A percentile compares a stretch with the other conserved stretches of the same genome.
These are phyloP conservation scores for Penicillium sp. DNA, from an alignment of 2,329 filamentous ascomycete species.

Conservation along the genomic window DNA sequence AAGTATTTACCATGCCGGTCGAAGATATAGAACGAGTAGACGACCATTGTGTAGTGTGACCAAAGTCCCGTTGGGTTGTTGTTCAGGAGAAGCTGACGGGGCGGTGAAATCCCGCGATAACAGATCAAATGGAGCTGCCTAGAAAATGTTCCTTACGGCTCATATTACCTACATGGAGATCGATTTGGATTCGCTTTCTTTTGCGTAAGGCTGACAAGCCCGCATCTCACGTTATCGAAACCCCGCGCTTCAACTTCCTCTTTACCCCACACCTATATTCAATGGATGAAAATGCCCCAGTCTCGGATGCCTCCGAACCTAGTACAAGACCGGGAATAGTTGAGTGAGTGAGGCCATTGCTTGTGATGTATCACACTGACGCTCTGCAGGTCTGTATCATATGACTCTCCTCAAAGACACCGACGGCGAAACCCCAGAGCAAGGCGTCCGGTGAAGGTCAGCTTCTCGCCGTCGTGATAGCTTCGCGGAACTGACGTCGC, in stretches of 20 bases:
- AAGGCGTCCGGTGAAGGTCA: slow-evolving; percentile 64
- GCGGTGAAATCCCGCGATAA: slow-evolving; percentile 24
- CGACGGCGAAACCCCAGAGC: slow-evolving; percentile 63
- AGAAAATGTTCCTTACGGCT: slow-evolving; percentile 3
- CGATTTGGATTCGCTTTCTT: background rate
- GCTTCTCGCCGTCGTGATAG: slow-evolving; percentile 6
- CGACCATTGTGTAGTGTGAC: slow-evolving; percentile 66
- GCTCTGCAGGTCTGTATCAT: slow-evolving; percentile 43
- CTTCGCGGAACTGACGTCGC: slow-evolving; percentile 14
- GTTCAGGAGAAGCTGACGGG: slow-evolving; percentile 22
- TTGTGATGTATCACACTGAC: slow-evolving; percentile 1
- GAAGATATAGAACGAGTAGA: slow-evolving; percentile 99
- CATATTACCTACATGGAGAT: background rate
- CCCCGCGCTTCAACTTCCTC: slow-evolving; percentile 16
- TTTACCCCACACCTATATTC: slow-evolving; percentile 24
- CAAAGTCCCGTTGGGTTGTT: slow-evolving; percentile 11
- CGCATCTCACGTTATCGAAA: slow-evolving; percentile 20
- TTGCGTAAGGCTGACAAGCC: slow-evolving; percentile 25
- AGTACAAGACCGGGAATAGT: background rate
- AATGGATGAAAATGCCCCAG: slow-evolving; percentile 17
- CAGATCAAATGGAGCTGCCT: slow-evolving; percentile 20
- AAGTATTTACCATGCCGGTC: slow-evolving; percentile 80
- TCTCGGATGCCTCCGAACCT: slow-evolving; percentile 15
- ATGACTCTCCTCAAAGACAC: slow-evolving; percentile 65
- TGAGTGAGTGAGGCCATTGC: slow-evolving; percentile 12